These are phyloP conservation scores for Coleophoma eucalyptorum DNA, from an alignment of 2,329 filamentous ascomycete genomes.

Conservation along the genomic window DNA sequence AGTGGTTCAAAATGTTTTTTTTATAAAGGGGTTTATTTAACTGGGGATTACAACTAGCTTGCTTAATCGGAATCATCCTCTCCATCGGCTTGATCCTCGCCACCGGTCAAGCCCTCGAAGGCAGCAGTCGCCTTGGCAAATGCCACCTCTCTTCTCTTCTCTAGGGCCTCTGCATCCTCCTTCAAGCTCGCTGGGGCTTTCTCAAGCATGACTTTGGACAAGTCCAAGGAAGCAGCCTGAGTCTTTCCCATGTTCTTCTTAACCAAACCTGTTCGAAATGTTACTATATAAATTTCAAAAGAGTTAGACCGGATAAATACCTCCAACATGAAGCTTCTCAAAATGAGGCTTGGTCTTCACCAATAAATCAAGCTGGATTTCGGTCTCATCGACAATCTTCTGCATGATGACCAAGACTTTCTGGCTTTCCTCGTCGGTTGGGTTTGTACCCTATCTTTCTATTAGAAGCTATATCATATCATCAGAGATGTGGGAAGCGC, in stretches of 20 bases:
- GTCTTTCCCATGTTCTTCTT: slow-evolving; percentile 13
- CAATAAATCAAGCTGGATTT: slow-evolving; percentile 19
- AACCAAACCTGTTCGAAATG: slow-evolving; percentile 10
- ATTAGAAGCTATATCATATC: neutral
- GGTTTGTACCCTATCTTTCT: slow-evolving; percentile 8
- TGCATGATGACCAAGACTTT: slow-evolving; percentile 19
- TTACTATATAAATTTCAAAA: neutral
- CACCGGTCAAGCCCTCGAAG: slow-evolving; percentile 14
- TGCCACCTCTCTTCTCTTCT: slow-evolving; percentile 9
- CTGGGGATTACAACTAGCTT: neutral
- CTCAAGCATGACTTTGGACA: slow-evolving; percentile 7
- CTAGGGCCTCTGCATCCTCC: slow-evolving; percentile 11
- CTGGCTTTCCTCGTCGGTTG: slow-evolving; percentile 15
- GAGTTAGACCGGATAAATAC: neutral
- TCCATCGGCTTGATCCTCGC: slow-evolving; percentile 21
- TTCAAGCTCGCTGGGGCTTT: slow-evolving; percentile 18
- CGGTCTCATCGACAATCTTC: slow-evolving; percentile 18
- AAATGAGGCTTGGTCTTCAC: slow-evolving; percentile 13
- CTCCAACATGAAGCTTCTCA: slow-evolving; percentile 12
- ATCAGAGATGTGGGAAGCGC: slow-evolving; percentile 1
- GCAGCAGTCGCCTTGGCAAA: slow-evolving; percentile 15
- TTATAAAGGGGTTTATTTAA: too few species aligned
- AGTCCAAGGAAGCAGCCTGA: neutral
- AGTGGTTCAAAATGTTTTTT: too few species aligned
- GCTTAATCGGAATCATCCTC: slow-evolving; percentile 20